phyloP scores from a whole-genome alignment of 2,329 filamentous ascomycete species.

The Hirsutella minnesotensis region DNA sequence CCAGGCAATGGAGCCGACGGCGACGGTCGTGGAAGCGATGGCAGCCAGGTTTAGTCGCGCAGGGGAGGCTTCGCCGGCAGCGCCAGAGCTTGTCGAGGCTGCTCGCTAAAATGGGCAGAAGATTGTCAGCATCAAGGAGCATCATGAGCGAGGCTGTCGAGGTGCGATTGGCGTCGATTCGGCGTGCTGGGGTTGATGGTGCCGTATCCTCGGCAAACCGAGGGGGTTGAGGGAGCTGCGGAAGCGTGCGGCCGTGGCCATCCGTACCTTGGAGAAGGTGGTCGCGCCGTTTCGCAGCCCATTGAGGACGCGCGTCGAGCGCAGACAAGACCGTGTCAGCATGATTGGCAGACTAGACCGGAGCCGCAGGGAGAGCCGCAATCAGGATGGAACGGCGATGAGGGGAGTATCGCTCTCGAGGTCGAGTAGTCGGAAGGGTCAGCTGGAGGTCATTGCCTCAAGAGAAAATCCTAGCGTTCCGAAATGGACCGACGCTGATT shows the following conservation, averaged over 20 bases:
- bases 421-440: conserved; percentile 25
- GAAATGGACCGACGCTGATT: conserved; percentile 32
- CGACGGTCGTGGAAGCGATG: conserved; percentile 73
- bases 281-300: conserved; percentile 62
- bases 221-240: conserved; percentile 10
- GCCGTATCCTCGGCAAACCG: conserved; percentile 17
- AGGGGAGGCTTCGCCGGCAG: conserved; percentile 57
- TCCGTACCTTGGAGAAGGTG: conserved; percentile 62
- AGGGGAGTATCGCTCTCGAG: conserved; percentile 21
- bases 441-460: conserved; percentile 23
- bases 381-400: conserved; percentile 24
- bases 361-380: conserved; percentile 23
- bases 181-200: conserved; percentile 11
- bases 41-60: conserved; percentile 80
- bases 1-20: conserved; percentile 85
- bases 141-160: neutral
- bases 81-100: conserved; percentile 62
- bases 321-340: conserved; percentile 87
- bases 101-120: conserved; percentile 37
- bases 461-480: conserved; percentile 30
- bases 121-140: conserved; percentile 24
- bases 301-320: conserved; percentile 77
- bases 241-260: conserved; percentile 18
- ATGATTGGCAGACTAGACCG: conserved; percentile 49
- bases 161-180: conserved; percentile 17